These are phyloP conservation scores for Kockiozyma suomiensis DNA, from an alignment of 805 yeast genomes.

Conservation along the genomic window DNA sequence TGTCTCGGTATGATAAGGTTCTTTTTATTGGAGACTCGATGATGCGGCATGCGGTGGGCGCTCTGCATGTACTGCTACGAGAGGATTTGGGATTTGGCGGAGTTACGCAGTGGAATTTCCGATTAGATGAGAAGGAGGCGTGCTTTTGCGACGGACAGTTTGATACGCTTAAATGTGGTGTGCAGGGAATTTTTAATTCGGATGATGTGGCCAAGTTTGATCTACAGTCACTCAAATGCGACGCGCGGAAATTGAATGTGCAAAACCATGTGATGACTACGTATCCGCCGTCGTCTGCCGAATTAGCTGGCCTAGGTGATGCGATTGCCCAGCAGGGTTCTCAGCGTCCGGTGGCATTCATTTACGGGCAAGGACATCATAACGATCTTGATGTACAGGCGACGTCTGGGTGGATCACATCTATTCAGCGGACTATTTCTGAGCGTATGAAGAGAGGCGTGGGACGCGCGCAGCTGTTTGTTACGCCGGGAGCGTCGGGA, in stretches of 20 bases:
- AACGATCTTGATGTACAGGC: constrained; percentile 28
- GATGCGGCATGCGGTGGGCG: constrained; percentile 36
- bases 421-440: constrained; percentile 31
- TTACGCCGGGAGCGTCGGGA: constrained; percentile 33
- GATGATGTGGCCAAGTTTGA: constrained; percentile 33
- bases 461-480: constrained; percentile 30
- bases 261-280: constrained; percentile 34
- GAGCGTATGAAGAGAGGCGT: constrained; percentile 20
- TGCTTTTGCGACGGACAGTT: constrained; percentile 35
- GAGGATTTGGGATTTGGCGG: constrained; percentile 34
- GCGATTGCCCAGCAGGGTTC: constrained; percentile 15
- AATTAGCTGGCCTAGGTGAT: constrained; percentile 26
- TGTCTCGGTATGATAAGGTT: constrained; percentile 26
- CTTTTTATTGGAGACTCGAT: constrained; percentile 32
- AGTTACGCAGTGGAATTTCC: constrained; percentile 34
- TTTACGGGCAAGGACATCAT: constrained; percentile 33
- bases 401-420: constrained; percentile 30
- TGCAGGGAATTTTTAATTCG: constrained; percentile 34
- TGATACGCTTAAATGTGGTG: constrained; percentile 30
- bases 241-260: constrained; percentile 18
- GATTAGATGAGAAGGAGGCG: constrained; percentile 27
- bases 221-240: constrained; percentile 24
- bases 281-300: constrained; percentile 31
- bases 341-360: constrained; percentile 22
- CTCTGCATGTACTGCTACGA: constrained; percentile 30